A percentile compares a stretch with the other conserved stretches of the same genome.
phyloP scores from a whole-genome alignment of 495 filamentous ascomycete genomes.

The Annulohypoxylon moriforme region DNA sequence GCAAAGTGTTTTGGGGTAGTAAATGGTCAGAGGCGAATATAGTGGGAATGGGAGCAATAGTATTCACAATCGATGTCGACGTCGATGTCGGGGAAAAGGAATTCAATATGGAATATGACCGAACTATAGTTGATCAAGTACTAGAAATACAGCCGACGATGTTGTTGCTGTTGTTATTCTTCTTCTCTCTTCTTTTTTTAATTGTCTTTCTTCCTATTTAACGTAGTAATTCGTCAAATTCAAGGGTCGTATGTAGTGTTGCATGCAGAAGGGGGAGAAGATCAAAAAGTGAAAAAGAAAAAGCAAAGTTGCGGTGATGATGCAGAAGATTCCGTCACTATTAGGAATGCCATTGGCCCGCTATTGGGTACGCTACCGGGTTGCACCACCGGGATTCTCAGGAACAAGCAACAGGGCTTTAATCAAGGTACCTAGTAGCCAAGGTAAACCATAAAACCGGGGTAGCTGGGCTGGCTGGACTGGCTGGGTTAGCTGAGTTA shows the following conservation, averaged over 20 bases:
- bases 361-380: conserved; percentile 27
- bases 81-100: conserved; percentile 19
- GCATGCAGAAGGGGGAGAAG: conserved; percentile 34
- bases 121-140: conserved; percentile 18
- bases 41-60: neutral
- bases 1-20: conserved; percentile 10
- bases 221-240: neutral
- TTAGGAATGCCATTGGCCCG: conserved; percentile 23
- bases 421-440: conserved; percentile 1
- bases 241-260: conserved; percentile 6
- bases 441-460: conserved; percentile 14
- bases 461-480: neutral
- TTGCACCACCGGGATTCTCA: conserved; percentile 41
- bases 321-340: conserved; percentile 47
- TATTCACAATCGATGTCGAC: neutral
- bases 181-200: neutral
- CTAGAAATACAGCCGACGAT: conserved; percentile 27
- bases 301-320: conserved; percentile 43
- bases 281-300: conserved; percentile 20
- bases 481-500: too few species aligned
- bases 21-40: conserved; percentile 4
- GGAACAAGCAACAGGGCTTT: conserved; percentile 40
- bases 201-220: neutral
- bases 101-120: conserved; percentile 28
- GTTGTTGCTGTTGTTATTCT: neutral